A percentile compares a stretch with the other conserved stretches of the same genome.
phyloP scores from a whole-genome alignment of 2,329 filamentous ascomycete genomes.

The Simplicillium sp. region DNA sequence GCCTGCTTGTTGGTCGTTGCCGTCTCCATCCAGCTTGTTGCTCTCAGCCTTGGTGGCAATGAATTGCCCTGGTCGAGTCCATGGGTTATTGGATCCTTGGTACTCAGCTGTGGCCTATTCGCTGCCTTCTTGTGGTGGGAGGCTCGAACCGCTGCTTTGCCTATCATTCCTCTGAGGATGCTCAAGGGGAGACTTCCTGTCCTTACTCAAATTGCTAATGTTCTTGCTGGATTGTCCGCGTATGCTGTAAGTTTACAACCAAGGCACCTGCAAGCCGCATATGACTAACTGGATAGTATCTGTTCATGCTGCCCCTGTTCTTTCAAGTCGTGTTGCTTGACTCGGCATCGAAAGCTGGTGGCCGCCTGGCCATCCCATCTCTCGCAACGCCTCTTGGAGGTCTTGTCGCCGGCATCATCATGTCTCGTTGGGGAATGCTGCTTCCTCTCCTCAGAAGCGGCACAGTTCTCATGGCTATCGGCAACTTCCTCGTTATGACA shows the following conservation, averaged over 20 bases:
- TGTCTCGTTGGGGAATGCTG: conserved; percentile 45
- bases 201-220: conserved; percentile 46
- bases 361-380: conserved; percentile 54
- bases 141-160: conserved; percentile 37
- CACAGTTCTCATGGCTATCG: conserved; percentile 39
- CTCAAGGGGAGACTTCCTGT: conserved; percentile 44
- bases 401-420: conserved; percentile 45
- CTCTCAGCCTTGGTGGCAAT: conserved; percentile 46
- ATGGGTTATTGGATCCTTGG: conserved; percentile 34
- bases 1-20: conserved; percentile 47
- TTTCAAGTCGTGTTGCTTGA: conserved; percentile 59
- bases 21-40: conserved; percentile 47
- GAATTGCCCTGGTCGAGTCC: conserved; percentile 41
- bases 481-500: conserved; percentile 41
- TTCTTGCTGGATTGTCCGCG: conserved; percentile 50
- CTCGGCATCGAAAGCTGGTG: conserved; percentile 53
- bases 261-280: not conserved
- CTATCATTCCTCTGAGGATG: conserved; percentile 46
- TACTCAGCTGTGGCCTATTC: conserved; percentile 32
- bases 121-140: conserved; percentile 37
- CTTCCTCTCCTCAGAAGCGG: conserved; percentile 42
- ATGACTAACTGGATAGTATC: conserved; percentile 29
- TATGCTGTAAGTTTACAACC: conserved; percentile 43
- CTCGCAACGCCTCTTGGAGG: conserved; percentile 49
- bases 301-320: conserved; percentile 63